These are phyloP conservation scores for Aspergillus novoparasiticus DNA, from an alignment of 2,329 filamentous ascomycete species.

Conservation along the genomic window DNA sequence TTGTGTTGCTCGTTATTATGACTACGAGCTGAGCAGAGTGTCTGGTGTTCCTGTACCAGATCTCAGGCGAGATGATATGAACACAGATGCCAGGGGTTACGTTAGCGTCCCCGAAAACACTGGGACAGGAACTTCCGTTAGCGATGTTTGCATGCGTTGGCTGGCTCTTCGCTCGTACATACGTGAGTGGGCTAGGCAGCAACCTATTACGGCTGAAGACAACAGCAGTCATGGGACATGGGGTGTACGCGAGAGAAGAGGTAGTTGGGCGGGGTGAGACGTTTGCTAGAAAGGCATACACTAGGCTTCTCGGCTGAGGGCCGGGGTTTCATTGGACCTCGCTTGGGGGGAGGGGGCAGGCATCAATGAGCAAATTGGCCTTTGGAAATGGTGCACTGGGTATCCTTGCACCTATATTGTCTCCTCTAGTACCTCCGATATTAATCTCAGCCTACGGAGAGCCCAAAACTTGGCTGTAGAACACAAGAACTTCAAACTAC, in stretches of 20 bases:
- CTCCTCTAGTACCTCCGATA: neutral
- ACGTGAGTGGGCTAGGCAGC: slow-evolving; percentile 84
- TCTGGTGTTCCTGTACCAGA: slow-evolving; percentile 69
- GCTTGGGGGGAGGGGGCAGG: too few species aligned
- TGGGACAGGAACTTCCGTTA: slow-evolving; percentile 50
- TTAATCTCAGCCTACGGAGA: neutral
- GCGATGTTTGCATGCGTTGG: slow-evolving; percentile 71
- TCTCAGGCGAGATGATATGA: slow-evolving; percentile 70
- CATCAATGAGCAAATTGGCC: neutral
- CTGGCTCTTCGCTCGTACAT: slow-evolving; percentile 81
- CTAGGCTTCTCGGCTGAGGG: neutral
- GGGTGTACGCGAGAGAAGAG: slow-evolving; percentile 60
- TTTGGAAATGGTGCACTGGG: neutral
- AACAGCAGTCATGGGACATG: slow-evolving; percentile 61
- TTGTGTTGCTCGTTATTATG: slow-evolving; percentile 77
- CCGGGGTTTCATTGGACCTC: neutral
- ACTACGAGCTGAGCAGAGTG: slow-evolving; percentile 83
- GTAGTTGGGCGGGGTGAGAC: slow-evolving; percentile 64
- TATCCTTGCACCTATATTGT: neutral
- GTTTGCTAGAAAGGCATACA: neutral
- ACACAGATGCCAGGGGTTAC: slow-evolving; percentile 70
- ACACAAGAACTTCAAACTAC: neutral
- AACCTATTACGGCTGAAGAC: slow-evolving; percentile 68
- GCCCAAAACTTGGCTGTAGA: neutral
- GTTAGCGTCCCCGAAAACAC: slow-evolving; percentile 54